Evolutionary conservation across 371 early-diverging fungal genomes (phyloP).

Genomic region (Nematocida sp.): DNA sequence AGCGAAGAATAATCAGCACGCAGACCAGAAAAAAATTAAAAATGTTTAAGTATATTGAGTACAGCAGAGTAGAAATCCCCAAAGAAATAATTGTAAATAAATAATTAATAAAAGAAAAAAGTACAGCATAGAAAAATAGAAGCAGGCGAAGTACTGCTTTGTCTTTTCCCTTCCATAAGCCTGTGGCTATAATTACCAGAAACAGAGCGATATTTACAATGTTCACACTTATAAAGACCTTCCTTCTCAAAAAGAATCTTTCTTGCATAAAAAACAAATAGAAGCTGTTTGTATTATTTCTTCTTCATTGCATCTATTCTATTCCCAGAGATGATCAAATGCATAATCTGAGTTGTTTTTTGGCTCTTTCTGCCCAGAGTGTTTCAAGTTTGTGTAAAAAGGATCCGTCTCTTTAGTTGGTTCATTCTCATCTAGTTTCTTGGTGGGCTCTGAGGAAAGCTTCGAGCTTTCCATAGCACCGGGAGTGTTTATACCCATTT

Average conservation of each 20-base stretch:
- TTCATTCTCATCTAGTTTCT: no score
- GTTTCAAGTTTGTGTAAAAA: no score
- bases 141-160: neutral
- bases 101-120: neutral
- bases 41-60: conserved; percentile 11
- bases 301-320: no score
- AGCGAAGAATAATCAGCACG: conserved; percentile 7
- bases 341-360: conserved; percentile 3
- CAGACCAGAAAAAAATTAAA: neutral
- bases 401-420: no score
- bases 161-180: neutral
- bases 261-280: neutral
- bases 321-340: conserved; percentile 10
- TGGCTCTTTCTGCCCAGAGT: no score
- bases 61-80: conserved; percentile 11
- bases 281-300: no score
- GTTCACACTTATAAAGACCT: neutral
- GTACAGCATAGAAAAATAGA: neutral
- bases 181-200: neutral
- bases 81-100: neutral
- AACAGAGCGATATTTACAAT: neutral
- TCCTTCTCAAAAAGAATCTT: conserved; percentile 11
- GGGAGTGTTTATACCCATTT: no score
- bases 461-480: no score
- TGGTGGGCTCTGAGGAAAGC: no score